Evolutionary conservation across 148 eudicot species (phyloP).

Genomic region (Fagopyrum tataricum): DNA sequence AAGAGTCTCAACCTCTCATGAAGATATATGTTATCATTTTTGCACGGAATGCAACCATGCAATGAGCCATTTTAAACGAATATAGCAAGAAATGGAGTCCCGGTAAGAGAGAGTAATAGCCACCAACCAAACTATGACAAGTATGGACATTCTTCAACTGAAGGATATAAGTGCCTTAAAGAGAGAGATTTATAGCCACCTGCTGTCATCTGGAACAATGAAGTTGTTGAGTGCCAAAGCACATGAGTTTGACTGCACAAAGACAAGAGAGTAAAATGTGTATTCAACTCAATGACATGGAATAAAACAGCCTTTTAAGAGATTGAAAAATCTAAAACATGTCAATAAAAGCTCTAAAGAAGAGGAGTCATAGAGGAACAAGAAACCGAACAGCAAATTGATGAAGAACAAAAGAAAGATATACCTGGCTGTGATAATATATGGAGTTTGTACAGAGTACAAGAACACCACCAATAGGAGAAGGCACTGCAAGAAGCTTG

Average conservation of each 20-base stretch:
- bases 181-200: conserved; percentile 30
- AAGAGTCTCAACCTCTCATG: background rate
- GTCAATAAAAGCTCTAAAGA: background rate
- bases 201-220: conserved; percentile 64
- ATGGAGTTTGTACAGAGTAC: conserved; percentile 76
- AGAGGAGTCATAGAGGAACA: conserved; percentile 10
- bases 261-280: conserved; percentile 6
- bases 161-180: background rate
- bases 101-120: background rate
- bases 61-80: background rate
- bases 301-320: background rate
- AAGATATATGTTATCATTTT: background rate
- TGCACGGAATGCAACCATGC: background rate
- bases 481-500: conserved; percentile 98
- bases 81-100: background rate
- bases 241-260: conserved; percentile 83
- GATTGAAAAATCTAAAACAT: background rate
- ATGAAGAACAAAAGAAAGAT: background rate
- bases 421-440: conserved; percentile 98
- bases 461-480: conserved; percentile 97
- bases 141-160: background rate
- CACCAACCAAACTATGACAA: background rate
- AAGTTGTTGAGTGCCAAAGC: conserved; percentile 79
- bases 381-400: conserved; percentile 6
- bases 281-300: background rate